These are phyloP conservation scores for Hypoxylon lienhwacheense DNA, from an alignment of 495 filamentous ascomycete genomes.

Conservation along the genomic window DNA sequence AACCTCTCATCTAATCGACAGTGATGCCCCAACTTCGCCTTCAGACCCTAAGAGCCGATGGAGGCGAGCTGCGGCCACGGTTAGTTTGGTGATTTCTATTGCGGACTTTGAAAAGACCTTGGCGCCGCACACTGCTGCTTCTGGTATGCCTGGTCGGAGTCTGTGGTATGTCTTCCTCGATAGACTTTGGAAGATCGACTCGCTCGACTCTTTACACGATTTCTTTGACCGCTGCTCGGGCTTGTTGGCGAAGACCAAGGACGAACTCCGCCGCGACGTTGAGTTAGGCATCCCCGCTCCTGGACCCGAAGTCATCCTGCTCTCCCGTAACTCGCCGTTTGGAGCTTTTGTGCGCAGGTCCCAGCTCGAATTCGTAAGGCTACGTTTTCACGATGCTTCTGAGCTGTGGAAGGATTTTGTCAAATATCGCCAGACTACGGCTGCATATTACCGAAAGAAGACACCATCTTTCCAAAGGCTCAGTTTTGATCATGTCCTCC, in stretches of 20 bases:
- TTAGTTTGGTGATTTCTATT: slow-evolving; percentile 61
- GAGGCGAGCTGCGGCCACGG: slow-evolving; percentile 45
- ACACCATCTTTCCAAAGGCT: slow-evolving; percentile 64
- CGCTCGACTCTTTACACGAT: slow-evolving; percentile 70
- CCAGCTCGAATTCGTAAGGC: slow-evolving; percentile 73
- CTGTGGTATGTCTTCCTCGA: slow-evolving; percentile 84
- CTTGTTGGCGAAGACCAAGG: slow-evolving; percentile 64
- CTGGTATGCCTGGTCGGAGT: slow-evolving; percentile 73
- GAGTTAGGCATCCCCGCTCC: slow-evolving; percentile 39
- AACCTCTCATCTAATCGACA: slow-evolving; percentile 67
- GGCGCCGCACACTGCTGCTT: slow-evolving; percentile 55
- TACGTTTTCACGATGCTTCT: slow-evolving; percentile 76
- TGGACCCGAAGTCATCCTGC: slow-evolving; percentile 51
- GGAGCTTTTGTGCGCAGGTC: slow-evolving; percentile 81
- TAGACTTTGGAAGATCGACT: slow-evolving; percentile 83
- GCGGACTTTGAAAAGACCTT: slow-evolving; percentile 68
- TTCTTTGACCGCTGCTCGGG: slow-evolving; percentile 65
- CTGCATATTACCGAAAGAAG: slow-evolving; percentile 66
- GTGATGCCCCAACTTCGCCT: slow-evolving; percentile 26
- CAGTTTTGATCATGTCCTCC: slow-evolving; percentile 68
- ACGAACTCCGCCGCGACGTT: slow-evolving; percentile 54
- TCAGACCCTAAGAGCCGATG: slow-evolving; percentile 37
- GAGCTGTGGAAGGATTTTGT: slow-evolving; percentile 80
- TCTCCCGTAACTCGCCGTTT: slow-evolving; percentile 71
- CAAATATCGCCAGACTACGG: slow-evolving; percentile 75